A percentile compares a stretch with the other conserved stretches of the same genome.
Evolutionary conservation across 129 eudicot genomes (phyloP).

Genomic region (Oenanthe sinensis): DNA sequence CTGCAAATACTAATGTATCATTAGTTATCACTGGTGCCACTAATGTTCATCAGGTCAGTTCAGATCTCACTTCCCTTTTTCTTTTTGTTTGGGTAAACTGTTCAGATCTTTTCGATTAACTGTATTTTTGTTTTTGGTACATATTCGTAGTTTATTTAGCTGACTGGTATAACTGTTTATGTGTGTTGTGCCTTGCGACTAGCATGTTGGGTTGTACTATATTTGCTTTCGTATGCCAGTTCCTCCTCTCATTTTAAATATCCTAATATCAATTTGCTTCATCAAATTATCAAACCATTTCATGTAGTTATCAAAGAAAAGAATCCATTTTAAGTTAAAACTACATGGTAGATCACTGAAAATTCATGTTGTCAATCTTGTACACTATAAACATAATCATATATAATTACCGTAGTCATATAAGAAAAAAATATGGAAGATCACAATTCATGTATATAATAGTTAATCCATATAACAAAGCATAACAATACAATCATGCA

Average conservation of each 20-base stretch:
- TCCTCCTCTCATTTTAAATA: background rate
- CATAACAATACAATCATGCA: too few relatives aligned
- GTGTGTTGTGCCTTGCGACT: background rate
- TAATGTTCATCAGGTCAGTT: constrained; percentile 64
- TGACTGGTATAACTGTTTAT: background rate
- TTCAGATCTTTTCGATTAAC: background rate
- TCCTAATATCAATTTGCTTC: background rate
- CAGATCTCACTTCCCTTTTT: background rate
- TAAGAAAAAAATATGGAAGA: too few relatives aligned
- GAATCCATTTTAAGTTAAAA: background rate
- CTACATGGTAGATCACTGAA: too few relatives aligned
- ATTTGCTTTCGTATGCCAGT: background rate
- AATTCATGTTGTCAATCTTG: background rate
- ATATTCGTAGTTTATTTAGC: background rate
- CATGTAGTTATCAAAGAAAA: background rate
- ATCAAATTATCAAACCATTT: background rate
- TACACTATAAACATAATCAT: background rate
- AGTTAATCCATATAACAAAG: too few relatives aligned
- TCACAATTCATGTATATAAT: too few relatives aligned
- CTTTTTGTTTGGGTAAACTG: background rate
- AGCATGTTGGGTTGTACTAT: background rate
- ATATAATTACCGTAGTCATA: too few relatives aligned
- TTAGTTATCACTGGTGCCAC: constrained; percentile 92
- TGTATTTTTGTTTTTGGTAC: background rate
- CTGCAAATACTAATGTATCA: constrained; percentile 82